A percentile compares a stretch with the other conserved stretches of the same genome.
These are phyloP conservation scores for Hypoxylon sp. DNA, from an alignment of 2,329 filamentous ascomycete genomes.

Conservation along the genomic window DNA sequence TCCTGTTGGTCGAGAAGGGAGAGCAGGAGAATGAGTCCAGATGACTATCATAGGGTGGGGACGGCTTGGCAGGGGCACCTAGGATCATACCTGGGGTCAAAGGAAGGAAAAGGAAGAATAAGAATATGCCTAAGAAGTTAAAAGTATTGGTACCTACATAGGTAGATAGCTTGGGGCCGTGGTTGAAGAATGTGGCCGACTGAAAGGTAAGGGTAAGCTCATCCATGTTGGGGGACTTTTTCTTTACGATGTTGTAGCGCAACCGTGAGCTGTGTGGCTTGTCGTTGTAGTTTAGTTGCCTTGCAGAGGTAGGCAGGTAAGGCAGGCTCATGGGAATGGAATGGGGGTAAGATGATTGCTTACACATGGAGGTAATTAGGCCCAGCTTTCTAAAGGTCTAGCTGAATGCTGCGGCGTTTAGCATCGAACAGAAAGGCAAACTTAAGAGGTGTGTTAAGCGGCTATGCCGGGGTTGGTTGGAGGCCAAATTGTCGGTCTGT, in stretches of 20 bases:
- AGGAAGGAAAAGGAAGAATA: conserved; percentile 4
- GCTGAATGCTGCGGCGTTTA: not conserved
- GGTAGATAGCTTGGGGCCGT: conserved; percentile 1
- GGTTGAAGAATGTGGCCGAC: conserved; percentile 11
- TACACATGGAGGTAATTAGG: not conserved
- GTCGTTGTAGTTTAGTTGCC: conserved; percentile 4
- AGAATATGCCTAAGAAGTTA: conserved; percentile 16
- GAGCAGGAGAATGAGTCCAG: conserved; percentile 18
- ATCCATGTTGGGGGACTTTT: conserved; percentile 10
- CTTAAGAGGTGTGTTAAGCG: not conserved
- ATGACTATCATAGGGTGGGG: conserved; percentile 34
- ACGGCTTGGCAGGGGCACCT: conserved; percentile 13
- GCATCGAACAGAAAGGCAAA: conserved; percentile 2
- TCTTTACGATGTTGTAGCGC: conserved; percentile 2
- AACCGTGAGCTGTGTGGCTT: conserved; percentile 6
- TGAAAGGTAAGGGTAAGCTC: conserved; percentile 1
- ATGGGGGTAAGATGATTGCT: not conserved
- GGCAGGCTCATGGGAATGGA: not conserved
- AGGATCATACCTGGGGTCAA: not conserved
- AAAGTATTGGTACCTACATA: too few species aligned
- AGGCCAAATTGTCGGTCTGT: conserved; percentile 7
- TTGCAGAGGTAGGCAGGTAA: conserved; percentile 3
- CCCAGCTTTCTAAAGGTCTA: not conserved
- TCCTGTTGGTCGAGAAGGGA: conserved; percentile 10
- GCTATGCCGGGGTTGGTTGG: not conserved